A percentile compares a stretch with the other conserved stretches of the same genome.
phyloP scores from a whole-genome alignment of 2,329 filamentous ascomycete genomes.

The Magnaporthiopsis incrustans region DNA sequence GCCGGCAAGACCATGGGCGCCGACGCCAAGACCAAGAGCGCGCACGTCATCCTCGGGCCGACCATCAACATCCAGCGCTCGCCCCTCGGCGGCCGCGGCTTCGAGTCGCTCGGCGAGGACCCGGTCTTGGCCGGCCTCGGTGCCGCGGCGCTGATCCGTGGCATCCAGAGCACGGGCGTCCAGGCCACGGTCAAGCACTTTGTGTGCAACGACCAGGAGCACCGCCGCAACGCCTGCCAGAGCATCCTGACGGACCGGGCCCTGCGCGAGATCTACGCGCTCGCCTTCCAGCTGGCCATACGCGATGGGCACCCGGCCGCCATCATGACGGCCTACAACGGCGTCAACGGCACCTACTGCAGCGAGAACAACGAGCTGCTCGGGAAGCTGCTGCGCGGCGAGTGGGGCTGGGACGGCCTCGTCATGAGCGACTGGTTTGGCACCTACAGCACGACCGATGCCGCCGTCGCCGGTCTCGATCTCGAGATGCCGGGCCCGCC shows the following conservation, averaged over 20 bases:
- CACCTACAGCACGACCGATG: slow-evolving; percentile 45
- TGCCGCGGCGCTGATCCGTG: slow-evolving; percentile 43
- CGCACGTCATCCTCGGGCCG: slow-evolving; percentile 50
- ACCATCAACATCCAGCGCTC: slow-evolving; percentile 57
- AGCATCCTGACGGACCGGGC: slow-evolving; percentile 47
- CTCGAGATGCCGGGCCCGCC: slow-evolving; percentile 53
- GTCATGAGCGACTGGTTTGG: slow-evolving; percentile 55
- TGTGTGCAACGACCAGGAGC: slow-evolving; percentile 54
- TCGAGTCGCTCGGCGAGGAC: slow-evolving; percentile 52
- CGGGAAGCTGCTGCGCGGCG: slow-evolving; percentile 41
- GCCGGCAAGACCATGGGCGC: slow-evolving; percentile 43
- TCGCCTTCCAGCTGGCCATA: slow-evolving; percentile 50
- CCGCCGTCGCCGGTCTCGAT: slow-evolving; percentile 44
- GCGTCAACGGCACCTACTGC: slow-evolving; percentile 48
- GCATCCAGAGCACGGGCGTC: slow-evolving; percentile 48
- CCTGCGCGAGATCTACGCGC: slow-evolving; percentile 49
- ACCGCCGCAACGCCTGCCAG: slow-evolving; percentile 47
- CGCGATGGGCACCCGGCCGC: slow-evolving; percentile 41
- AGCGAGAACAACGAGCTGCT: slow-evolving; percentile 45
- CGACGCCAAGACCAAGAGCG: slow-evolving; percentile 48
- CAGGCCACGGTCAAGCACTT: slow-evolving; percentile 54
- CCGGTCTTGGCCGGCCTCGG: slow-evolving; percentile 48
- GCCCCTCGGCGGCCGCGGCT: slow-evolving; percentile 51
- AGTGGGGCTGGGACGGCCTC: slow-evolving; percentile 51
- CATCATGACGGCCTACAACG: slow-evolving; percentile 54